Base-by-base conservation (phyloP, 768 basidiomycete species). In the Suillus americanus region DNA sequence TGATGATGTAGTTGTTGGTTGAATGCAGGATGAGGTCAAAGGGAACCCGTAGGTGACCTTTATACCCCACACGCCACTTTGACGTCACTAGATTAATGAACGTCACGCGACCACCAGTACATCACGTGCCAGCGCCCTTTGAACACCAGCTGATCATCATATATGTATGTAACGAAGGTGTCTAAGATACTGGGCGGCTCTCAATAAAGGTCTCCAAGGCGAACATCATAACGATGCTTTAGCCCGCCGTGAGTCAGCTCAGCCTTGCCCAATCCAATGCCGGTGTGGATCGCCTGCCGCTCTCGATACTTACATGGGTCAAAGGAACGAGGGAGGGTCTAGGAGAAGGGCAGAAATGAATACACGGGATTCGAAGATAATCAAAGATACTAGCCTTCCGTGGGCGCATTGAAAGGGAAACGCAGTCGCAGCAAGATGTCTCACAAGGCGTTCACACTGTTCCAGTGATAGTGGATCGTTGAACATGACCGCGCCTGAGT, bases 361-460 rank as follows among this genome's bases (percentile, higher is more conserved):
- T 54, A 55, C 48, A 40, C 53, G 38, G 16, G 1, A 13, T 14
- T 16, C 2, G 25, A 48, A 35, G 33, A 43, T 40, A 45, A 62
- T 41, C n/a, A 13, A 28, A 20, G 18, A 54, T 43, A 60, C 67
- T 51, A 65, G 90, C 92, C 92, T 83, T 73, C 97, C 97, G 77
- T 99, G 97, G 38, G 97, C 97, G 78, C 97, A 99, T 73, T 94
- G 93, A 77, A 97, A 98, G 2, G 97, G 96, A 70, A 93, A 90
- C 4, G 83, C 81, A 3, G 94, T 94, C 66, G 83, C 74, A 10
- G 89, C 82, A 35, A 99, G 82, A 67, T 87, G 83, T 7, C 72
- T 69, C 53, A 99, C 81, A 48, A 99, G 83, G 55, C 81, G 78
- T 68, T 83, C 74, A 74, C 94, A 93, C 72, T 97, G 94, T 41